phyloP scores from a whole-genome alignment of 768 basidiomycete genomes.

The Russula griseocarnosa region DNA sequence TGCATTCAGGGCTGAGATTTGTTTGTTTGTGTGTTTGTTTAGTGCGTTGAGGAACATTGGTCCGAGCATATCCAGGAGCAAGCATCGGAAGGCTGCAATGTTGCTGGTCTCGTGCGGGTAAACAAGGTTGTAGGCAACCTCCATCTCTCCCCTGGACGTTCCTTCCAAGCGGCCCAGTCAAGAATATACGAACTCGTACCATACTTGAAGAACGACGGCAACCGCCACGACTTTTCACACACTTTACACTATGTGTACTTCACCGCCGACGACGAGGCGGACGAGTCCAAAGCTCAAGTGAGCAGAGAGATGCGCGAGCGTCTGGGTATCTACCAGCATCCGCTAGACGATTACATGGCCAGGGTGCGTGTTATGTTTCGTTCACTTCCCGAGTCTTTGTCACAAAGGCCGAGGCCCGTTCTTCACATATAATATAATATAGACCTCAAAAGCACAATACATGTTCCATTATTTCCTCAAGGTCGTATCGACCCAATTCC shows the following conservation, averaged over 20 bases:
- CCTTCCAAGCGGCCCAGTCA: constrained; percentile 83
- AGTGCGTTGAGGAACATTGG: constrained; percentile 96
- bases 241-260: constrained; percentile 78
- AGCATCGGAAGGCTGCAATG: constrained; percentile 90
- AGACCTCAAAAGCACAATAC: constrained; percentile 78
- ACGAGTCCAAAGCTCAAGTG: constrained; percentile 57
- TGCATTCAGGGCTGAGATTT: background rate
- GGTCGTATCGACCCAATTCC: constrained; percentile 94
- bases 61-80: constrained; percentile 89
- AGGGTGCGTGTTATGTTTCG: constrained; percentile 42
- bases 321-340: constrained; percentile 70
- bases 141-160: constrained; percentile 89
- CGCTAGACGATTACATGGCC: constrained; percentile 64
- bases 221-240: constrained; percentile 93
- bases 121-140: constrained; percentile 98
- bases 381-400: background rate
- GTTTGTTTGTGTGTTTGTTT: background rate
- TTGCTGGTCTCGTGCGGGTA: constrained; percentile 85
- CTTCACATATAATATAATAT: background rate
- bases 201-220: constrained; percentile 83
- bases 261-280: constrained; percentile 78
- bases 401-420: background rate
- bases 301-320: constrained; percentile 62
- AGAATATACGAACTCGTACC: constrained; percentile 89
- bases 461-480: constrained; percentile 99